Evolutionary conservation across 176 grass and related monocot species (phyloP).

Genomic region (Carex scoparia): DNA sequence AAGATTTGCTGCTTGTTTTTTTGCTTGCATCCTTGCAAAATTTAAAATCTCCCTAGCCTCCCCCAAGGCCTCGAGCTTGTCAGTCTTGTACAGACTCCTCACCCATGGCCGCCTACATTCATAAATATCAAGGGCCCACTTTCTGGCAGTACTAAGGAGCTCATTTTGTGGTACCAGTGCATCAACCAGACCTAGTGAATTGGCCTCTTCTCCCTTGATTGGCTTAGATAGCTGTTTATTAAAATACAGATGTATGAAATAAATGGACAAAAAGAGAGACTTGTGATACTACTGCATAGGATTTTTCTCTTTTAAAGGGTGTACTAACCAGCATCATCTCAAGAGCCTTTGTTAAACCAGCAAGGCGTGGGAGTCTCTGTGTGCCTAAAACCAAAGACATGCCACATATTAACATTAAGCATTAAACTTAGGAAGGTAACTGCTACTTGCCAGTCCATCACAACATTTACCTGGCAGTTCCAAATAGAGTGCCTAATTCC

Average conservation of each 20-base stretch:
- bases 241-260: not conserved
- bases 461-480: not conserved
- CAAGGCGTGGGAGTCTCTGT: constrained; percentile 85
- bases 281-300: not conserved
- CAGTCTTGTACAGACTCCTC: constrained; percentile 81
- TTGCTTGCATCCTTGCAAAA: constrained; percentile 75
- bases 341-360: constrained; percentile 80
- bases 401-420: not conserved
- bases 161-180: constrained; percentile 67
- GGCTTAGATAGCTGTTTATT: constrained; percentile 69
- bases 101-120: constrained; percentile 69
- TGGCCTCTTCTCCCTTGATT: constrained; percentile 71
- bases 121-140: constrained; percentile 79
- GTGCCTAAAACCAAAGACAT: constrained; percentile 54
- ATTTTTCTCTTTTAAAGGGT: not conserved
- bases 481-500: not conserved
- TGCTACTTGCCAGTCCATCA: not conserved
- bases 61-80: constrained; percentile 74
- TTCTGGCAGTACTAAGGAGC: constrained; percentile 57
- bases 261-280: not conserved
- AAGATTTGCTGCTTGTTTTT: constrained; percentile 78
- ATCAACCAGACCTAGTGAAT: constrained; percentile 72
- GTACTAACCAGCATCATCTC: constrained; percentile 89
- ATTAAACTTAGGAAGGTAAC: not conserved
- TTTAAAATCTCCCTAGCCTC: constrained; percentile 91